Base-by-base conservation (phyloP, 768 basidiomycete genomes). In the Vishniacozyma victoriae region DNA sequence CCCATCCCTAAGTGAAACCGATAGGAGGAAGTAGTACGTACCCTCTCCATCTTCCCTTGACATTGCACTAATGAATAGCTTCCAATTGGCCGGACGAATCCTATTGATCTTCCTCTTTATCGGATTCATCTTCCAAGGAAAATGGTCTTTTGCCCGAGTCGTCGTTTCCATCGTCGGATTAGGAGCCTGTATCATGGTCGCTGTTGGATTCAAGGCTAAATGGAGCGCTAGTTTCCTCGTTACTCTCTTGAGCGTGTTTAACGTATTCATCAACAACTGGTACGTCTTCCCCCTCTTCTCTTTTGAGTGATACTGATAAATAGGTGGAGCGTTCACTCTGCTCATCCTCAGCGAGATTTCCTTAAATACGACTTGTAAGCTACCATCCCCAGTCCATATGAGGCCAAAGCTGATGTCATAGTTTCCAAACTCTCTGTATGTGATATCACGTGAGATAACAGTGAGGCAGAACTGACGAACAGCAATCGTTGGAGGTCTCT, bases 81-180 rank as follows among this genome's bases (percentile, higher is more conserved):
- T 95, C 83, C 85, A 97, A 61, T 84, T 99, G 43, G 86, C 92
- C 1, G 95, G 95, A 44, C 91, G 95, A 53, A 83, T 97, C 51
- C 82, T 99, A 50, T 83, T 97, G 64, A 95, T 99, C 70, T 97
- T 99, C 85, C 82, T 99, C 39, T 99, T 99, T 83, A 78, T 99
- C 57, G 95, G 95, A 0, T 97, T 97, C 78, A 85, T 96, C 55
- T 73, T 96, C 58, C 89, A 95, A 70, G 93, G 93, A 26, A 75
- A 81, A 70, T 96, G 93, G 90, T 85, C 79, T 59, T 77, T 96
- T 60, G 79, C 79, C 15, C 86, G 93, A 52, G 79, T 91, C 3
- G 76, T 96, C 50, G 85, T 96, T 44, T 90, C 89, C 18, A 77
- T 97, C 51, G 73, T 96, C 50, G 95, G 95, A 46, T 79, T 99